phyloP scores from a whole-genome alignment of 257 asterid species.

The Verbascum thapsus region DNA sequence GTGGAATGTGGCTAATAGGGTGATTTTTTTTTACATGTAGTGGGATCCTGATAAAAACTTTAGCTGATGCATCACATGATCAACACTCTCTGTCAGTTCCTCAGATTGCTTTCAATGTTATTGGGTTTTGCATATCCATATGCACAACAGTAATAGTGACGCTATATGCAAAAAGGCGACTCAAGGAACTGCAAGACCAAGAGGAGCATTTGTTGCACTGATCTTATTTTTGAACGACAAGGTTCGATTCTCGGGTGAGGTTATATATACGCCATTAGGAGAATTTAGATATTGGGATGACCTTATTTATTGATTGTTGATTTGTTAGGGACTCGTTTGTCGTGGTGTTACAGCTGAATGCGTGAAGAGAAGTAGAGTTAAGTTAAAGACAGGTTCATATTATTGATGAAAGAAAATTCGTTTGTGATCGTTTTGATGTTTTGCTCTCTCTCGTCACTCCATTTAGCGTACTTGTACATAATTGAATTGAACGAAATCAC shows the following conservation, averaged over 20 bases:
- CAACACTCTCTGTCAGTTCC: conserved; percentile 45
- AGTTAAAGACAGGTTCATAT: conserved; percentile 1
- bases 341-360: conserved; percentile 2
- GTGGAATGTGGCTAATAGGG: conserved; percentile 10
- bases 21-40: conserved; percentile 39
- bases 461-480: conserved; percentile 13
- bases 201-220: conserved; percentile 66
- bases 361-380: conserved; percentile 4
- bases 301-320: conserved; percentile 17
- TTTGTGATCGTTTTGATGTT: conserved; percentile 3
- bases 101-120: conserved; percentile 57
- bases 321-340: conserved; percentile 4
- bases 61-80: conserved; percentile 77
- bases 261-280: conserved; percentile 6
- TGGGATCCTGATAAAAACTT: conserved; percentile 71
- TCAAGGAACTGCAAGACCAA: conserved; percentile 60
- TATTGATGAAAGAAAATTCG: conserved; percentile 12
- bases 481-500: conserved; percentile 19
- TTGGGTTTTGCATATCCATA: conserved; percentile 63
- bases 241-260: neutral
- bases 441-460: conserved; percentile 2
- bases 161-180: conserved; percentile 65
- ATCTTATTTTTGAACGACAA: conserved; percentile 28
- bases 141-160: conserved; percentile 65
- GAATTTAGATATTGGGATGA: neutral